Evolutionary conservation across 345 rosid species (phyloP).

Genomic region (Aquilaria malaccensis): DNA sequence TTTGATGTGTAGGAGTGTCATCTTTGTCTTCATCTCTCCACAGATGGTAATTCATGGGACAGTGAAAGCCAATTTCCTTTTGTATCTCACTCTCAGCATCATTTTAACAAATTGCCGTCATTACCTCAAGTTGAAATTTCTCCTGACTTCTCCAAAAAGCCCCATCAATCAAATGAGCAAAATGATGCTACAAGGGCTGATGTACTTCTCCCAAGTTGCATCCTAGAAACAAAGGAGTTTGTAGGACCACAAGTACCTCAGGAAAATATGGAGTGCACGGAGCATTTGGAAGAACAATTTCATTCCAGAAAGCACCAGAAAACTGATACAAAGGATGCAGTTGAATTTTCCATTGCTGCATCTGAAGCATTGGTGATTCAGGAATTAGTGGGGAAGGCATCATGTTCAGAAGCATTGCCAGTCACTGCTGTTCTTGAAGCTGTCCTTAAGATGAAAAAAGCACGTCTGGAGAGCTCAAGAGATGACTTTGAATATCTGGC

Average conservation of each 20-base stretch:
- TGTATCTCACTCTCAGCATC: constrained; percentile 8
- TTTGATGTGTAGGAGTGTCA: constrained; percentile 28
- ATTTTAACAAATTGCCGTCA: constrained; percentile 10
- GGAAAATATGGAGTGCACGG: constrained; percentile 1
- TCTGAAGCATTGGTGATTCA: constrained; percentile 61
- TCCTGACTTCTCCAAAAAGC: constrained; percentile 9
- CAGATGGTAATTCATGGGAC: constrained; percentile 22
- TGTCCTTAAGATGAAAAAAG: constrained; percentile 51
- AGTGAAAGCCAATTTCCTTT: constrained; percentile 13
- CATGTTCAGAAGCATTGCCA: constrained; percentile 25
- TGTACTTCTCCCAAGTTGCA: constrained; percentile 8
- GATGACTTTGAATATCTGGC: constrained; percentile 14
- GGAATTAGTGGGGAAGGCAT: constrained; percentile 33
- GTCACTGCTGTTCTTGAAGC: constrained; percentile 44
- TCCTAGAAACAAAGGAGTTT: constrained; percentile 10
- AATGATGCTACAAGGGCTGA: not conserved
- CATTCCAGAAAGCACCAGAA: constrained; percentile 16
- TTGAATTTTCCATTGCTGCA: constrained; percentile 61
- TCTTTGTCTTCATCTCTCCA: constrained; percentile 31
- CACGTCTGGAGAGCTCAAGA: constrained; percentile 34
- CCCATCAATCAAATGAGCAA: constrained; percentile 6
- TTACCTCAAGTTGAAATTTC: constrained; percentile 17
- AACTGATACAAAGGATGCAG: constrained; percentile 32
- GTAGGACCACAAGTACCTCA: constrained; percentile 4
- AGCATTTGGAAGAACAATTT: constrained; percentile 14